phyloP scores from a whole-genome alignment of 208 protist species.

The Crithidia sp. region DNA sequence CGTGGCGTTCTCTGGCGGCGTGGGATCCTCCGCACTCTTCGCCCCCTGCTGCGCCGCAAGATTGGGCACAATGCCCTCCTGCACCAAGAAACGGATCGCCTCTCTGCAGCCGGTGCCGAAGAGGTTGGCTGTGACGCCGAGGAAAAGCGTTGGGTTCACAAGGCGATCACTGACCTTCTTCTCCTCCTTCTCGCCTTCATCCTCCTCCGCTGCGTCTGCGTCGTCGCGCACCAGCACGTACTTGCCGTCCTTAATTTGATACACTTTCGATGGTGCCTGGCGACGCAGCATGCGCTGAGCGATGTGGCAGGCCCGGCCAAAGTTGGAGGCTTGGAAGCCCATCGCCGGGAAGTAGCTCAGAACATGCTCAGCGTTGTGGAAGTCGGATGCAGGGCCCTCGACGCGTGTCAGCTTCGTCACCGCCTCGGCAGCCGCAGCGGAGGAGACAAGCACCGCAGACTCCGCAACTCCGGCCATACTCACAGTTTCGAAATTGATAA shows the following conservation, averaged over 20 bases:
- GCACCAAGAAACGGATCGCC: conserved; percentile 77
- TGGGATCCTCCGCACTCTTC: neutral
- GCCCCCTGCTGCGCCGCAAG: neutral
- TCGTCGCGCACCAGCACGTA: conserved; percentile 52
- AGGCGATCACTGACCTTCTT: neutral
- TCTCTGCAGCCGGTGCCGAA: conserved; percentile 86
- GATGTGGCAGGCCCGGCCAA: conserved; percentile 56
- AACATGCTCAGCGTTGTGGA: conserved; percentile 34
- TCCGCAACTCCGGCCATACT: conserved; percentile 61
- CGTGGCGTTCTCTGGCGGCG: conserved; percentile 11
- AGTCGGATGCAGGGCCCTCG: conserved; percentile 41
- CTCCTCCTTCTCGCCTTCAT: conserved; percentile 4
- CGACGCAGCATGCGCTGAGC: conserved; percentile 55
- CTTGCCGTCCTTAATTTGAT: conserved; percentile 52
- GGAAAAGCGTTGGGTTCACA: conserved; percentile 70
- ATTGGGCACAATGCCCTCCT: conserved; percentile 59
- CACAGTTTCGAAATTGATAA: neutral
- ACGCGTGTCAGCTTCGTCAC: conserved; percentile 40
- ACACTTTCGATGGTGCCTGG: conserved; percentile 59
- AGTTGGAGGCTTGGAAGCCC: conserved; percentile 85
- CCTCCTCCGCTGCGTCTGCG: neutral
- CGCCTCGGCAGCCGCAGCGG: conserved; percentile 21
- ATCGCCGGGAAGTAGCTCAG: conserved; percentile 46
- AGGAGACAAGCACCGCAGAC: conserved; percentile 59
- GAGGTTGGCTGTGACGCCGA: conserved; percentile 80